phyloP scores from a whole-genome alignment of 2,329 filamentous ascomycete genomes.

The Colletotrichum endophyticum region DNA sequence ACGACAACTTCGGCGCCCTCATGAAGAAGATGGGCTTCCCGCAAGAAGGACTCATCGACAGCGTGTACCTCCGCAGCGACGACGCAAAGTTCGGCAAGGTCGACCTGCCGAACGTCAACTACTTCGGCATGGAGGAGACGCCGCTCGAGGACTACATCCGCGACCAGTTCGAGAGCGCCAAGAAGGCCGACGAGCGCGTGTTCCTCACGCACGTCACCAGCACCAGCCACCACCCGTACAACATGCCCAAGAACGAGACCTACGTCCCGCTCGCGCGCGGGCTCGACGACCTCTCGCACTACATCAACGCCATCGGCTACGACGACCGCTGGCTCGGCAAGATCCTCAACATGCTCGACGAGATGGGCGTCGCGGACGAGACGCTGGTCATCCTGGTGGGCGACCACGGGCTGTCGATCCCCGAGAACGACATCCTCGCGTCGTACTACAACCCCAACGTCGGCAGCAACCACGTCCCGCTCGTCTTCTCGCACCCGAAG shows the following conservation, averaged over 20 bases:
- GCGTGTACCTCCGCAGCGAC: neutral
- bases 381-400: constrained; percentile 51
- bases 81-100: neutral
- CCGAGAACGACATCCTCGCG: constrained; percentile 41
- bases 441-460: constrained; percentile 49
- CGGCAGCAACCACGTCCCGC: constrained; percentile 46
- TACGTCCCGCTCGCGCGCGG: constrained; percentile 4
- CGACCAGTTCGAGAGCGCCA: constrained; percentile 22
- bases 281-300: constrained; percentile 36
- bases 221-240: constrained; percentile 40
- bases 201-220: constrained; percentile 40
- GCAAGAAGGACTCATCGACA: constrained; percentile 2
- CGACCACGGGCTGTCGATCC: constrained; percentile 47
- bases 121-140: constrained; percentile 47
- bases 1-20: constrained; percentile 20
- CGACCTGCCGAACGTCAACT: constrained; percentile 33
- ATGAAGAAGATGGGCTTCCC: constrained; percentile 25
- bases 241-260: neutral
- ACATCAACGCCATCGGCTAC: constrained; percentile 45
- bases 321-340: constrained; percentile 42
- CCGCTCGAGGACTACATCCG: constrained; percentile 40
- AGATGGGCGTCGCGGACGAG: constrained; percentile 45
- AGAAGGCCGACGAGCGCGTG: constrained; percentile 33
- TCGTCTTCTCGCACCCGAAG: constrained; percentile 47
- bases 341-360: constrained; percentile 43